Conservation (phyloP, 1,284 basidiomycete genomes). For the Sphagnurus paluster region DNA sequence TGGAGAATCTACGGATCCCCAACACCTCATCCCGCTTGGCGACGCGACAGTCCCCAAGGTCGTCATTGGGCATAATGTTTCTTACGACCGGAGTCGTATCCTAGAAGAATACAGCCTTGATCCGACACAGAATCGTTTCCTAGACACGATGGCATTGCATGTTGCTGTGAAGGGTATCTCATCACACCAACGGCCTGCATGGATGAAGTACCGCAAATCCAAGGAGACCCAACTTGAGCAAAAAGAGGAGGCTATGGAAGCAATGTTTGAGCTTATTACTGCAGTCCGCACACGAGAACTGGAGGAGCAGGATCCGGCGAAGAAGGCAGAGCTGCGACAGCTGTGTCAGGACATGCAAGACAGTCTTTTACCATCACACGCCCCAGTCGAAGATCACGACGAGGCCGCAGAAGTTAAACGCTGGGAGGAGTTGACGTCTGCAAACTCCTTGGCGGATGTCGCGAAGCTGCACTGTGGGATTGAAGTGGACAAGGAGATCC, state of each 20-base stretch:
- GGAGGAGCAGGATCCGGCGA: slow-evolving; percentile 34
- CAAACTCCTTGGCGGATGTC: slow-evolving; percentile 92
- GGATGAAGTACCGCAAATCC: slow-evolving; percentile 81
- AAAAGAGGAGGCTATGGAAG: slow-evolving; percentile 60
- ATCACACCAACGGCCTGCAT: slow-evolving; percentile 91
- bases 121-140: slow-evolving; percentile 76
- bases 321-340: slow-evolving; percentile 40
- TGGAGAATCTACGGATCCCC: slow-evolving; percentile 57
- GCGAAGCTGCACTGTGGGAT: slow-evolving; percentile 89
- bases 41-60: slow-evolving; percentile 54
- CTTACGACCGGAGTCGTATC: slow-evolving; percentile 88
- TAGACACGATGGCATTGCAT: slow-evolving; percentile 96
- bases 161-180: slow-evolving; percentile 95
- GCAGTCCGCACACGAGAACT: slow-evolving; percentile 49
- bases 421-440: slow-evolving; percentile 94
- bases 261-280: slow-evolving; percentile 49
- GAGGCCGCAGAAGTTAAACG: slow-evolving; percentile 50
- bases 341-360: slow-evolving; percentile 49
- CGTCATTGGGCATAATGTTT: slow-evolving; percentile 93
- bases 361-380: slow-evolving; percentile 24
- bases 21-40: slow-evolving; percentile 81
- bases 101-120: slow-evolving; percentile 82
- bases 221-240: slow-evolving; percentile 53
- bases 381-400: slow-evolving; percentile 16
- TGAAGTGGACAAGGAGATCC: slow-evolving; percentile 76